Conservation (phyloP, 163 green algal species). For the Chloromonas sp. region DNA sequence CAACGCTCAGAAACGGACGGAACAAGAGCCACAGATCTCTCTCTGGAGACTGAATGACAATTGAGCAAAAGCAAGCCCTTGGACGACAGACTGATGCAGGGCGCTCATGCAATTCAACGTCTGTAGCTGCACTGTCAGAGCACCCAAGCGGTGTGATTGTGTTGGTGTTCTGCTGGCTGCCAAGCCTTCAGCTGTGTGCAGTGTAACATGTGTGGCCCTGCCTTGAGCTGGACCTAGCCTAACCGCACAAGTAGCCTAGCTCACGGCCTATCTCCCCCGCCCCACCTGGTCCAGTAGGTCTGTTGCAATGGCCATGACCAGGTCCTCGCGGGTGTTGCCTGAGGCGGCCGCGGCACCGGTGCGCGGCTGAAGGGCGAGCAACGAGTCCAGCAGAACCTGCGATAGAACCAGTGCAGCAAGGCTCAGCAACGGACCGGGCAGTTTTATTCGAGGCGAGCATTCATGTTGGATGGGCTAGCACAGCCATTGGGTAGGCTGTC, state of each 20-base stretch:
- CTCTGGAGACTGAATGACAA: background rate
- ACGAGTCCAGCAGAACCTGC: conserved; percentile 59
- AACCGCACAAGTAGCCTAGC: no score
- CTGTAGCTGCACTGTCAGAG: no score
- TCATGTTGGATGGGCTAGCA: background rate
- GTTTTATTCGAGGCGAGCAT: background rate
- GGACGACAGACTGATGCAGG: no score
- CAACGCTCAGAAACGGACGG: no score
- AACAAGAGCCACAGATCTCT: background rate
- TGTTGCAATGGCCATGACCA: conserved; percentile 52
- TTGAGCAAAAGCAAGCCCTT: no score
- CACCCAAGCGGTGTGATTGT: no score
- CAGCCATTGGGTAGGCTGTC: background rate
- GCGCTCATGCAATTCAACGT: no score
- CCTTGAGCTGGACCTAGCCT: no score
- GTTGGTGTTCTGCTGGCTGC: no score
- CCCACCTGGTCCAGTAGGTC: conserved; percentile 60
- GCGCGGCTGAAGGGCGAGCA: conserved; percentile 59
- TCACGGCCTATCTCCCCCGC: no score
- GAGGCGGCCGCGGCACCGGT: conserved; percentile 16
- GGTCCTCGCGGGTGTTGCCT: conserved; percentile 44
- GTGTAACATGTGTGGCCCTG: no score
- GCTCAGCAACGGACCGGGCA: background rate
- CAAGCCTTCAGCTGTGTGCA: no score
- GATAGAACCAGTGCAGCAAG: background rate